These are phyloP conservation scores for Carnegiea gigantea DNA, from an alignment of 179 eudicot genomes.

Conservation along the genomic window DNA sequence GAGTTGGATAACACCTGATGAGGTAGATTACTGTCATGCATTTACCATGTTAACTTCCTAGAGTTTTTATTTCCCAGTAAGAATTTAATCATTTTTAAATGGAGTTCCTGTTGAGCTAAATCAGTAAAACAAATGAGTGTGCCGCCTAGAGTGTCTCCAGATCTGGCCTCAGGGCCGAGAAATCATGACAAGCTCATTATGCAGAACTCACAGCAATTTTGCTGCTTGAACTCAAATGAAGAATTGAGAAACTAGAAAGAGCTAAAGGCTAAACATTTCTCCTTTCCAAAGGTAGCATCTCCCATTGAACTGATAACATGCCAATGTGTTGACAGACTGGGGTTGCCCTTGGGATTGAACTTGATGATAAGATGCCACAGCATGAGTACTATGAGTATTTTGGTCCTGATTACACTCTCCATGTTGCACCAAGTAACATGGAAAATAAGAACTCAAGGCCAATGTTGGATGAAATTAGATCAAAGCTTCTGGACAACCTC, in stretches of 20 bases:
- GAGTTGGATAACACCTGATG: neutral
- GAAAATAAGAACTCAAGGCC: conserved; percentile 72
- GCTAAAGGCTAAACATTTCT: neutral
- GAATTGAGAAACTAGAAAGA: neutral
- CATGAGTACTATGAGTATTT: conserved; percentile 82
- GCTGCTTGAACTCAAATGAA: neutral
- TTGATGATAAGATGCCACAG: conserved; percentile 81
- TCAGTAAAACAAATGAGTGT: neutral
- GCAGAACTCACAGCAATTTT: neutral
- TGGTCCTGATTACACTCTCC: conserved; percentile 84
- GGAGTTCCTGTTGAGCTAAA: neutral
- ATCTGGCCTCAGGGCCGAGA: neutral
- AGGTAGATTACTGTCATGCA: neutral
- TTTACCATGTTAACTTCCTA: neutral
- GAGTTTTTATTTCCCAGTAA: neutral
- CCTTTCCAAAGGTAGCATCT: neutral
- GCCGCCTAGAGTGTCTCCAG: neutral
- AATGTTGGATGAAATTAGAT: conserved; percentile 61
- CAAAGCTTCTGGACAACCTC: conserved; percentile 68
- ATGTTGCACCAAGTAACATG: conserved; percentile 91
- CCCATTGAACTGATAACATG: conserved; percentile 3
- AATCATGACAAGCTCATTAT: neutral
- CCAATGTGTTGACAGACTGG: conserved; percentile 57
- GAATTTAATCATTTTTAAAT: neutral
- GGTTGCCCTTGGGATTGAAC: conserved; percentile 78